Conservation (phyloP, 1,139 yeast genomes). For the Candida labiduridarum region DNA sequence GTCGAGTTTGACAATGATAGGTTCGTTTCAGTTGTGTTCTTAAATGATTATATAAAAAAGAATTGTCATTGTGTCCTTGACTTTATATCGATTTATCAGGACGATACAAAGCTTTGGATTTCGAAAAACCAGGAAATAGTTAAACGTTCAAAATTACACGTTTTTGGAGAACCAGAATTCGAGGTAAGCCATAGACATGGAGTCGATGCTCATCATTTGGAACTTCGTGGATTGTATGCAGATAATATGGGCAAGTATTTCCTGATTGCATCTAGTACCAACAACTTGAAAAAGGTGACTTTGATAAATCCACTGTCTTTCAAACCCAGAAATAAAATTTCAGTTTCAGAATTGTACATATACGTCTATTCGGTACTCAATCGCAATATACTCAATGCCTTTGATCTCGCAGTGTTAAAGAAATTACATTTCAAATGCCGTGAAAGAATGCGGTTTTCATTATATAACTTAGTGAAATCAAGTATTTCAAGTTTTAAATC, state of each 20-base stretch:
- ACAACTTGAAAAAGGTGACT: background rate
- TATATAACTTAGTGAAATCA: no score
- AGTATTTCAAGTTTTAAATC: no score
- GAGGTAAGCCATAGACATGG: background rate
- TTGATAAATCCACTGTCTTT: background rate
- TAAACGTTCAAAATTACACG: no score
- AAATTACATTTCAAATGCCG: no score
- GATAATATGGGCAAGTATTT: background rate
- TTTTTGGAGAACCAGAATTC: no score
- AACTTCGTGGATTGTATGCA: background rate
- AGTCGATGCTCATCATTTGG: background rate
- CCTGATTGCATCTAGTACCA: background rate
- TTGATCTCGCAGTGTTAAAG: no score
- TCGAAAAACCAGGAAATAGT: no score
- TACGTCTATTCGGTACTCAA: background rate
- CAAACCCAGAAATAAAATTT: background rate
- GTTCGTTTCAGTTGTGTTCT: background rate
- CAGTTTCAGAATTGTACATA: background rate
- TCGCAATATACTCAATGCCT: no score
- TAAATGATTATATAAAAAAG: background rate
- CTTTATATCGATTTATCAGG: no score
- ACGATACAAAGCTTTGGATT: no score
- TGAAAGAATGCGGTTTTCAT: no score
- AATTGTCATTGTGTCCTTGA: background rate
- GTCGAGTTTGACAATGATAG: background rate